Evolutionary conservation across 1,284 basidiomycete species (phyloP).

Genomic region (Fomitopsis schrenkii): DNA sequence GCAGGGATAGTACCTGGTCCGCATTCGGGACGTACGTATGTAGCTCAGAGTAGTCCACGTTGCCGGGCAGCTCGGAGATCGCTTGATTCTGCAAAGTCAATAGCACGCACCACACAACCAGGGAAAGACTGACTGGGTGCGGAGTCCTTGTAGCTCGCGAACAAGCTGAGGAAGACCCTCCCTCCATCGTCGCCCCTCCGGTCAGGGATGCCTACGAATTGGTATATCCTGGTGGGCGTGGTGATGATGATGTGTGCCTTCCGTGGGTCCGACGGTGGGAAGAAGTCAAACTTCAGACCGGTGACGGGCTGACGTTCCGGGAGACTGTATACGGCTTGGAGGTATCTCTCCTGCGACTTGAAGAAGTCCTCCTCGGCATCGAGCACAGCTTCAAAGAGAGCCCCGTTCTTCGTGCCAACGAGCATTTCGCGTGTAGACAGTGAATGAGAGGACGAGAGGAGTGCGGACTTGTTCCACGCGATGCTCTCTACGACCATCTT

Average conservation of each 20-base stretch:
- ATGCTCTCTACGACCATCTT: constrained; percentile 89
- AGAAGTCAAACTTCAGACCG: constrained; percentile 79
- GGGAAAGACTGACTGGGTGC: constrained; percentile 65
- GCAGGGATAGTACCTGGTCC: constrained; percentile 62
- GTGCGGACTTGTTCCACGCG: constrained; percentile 86
- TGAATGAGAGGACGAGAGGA: constrained; percentile 59
- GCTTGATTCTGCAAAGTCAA: constrained; percentile 43
- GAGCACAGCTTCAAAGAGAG: constrained; percentile 82
- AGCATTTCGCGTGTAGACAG: constrained; percentile 84
- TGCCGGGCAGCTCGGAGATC: constrained; percentile 83
- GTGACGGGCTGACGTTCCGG: constrained; percentile 78
- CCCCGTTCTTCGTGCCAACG: constrained; percentile 84
- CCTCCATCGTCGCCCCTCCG: constrained; percentile 69
- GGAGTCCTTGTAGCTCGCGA: constrained; percentile 68
- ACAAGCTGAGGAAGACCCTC: constrained; percentile 72
- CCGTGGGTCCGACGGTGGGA: constrained; percentile 58
- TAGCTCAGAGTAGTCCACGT: constrained; percentile 69
- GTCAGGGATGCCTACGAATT: constrained; percentile 75
- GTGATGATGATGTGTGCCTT: constrained; percentile 75
- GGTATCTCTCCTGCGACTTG: constrained; percentile 82
- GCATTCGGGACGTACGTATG: constrained; percentile 72
- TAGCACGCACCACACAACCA: constrained; percentile 1
- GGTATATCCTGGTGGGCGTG: constrained; percentile 88
- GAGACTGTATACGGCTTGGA: constrained; percentile 76
- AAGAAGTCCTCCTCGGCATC: constrained; percentile 89